These are phyloP conservation scores for Viola pubescens DNA, from an alignment of 441 rosid genomes.

Conservation along the genomic window DNA sequence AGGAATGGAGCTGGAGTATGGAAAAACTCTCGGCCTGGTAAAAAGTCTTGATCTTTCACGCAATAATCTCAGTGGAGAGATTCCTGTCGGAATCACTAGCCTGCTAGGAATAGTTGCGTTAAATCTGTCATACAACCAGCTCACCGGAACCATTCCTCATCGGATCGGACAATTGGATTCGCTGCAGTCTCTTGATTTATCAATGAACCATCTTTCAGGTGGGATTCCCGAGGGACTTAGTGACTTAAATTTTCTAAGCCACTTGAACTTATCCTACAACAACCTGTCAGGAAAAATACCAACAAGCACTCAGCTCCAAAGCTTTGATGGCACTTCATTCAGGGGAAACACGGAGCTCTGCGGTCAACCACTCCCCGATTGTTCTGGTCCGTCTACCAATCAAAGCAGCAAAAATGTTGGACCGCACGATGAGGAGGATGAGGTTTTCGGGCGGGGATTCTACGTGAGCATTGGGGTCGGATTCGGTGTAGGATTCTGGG, in stretches of 20 bases:
- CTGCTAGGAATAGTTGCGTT: background rate
- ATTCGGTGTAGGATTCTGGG: constrained; percentile 8
- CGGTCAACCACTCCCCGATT: constrained; percentile 13
- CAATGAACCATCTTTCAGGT: background rate
- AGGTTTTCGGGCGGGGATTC: background rate
- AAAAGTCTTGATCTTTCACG: constrained; percentile 11
- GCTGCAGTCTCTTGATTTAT: constrained; percentile 9
- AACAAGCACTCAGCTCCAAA: constrained; percentile 6
- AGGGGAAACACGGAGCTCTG: constrained; percentile 15
- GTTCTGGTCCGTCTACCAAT: background rate
- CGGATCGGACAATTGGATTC: background rate
- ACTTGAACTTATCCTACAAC: constrained; percentile 12
- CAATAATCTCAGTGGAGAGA: constrained; percentile 9
- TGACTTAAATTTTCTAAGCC: background rate
- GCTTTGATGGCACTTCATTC: background rate
- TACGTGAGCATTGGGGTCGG: constrained; percentile 3
- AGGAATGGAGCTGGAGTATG: background rate
- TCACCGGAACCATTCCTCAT: constrained; percentile 11
- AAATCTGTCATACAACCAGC: constrained; percentile 12
- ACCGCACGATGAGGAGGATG: background rate
- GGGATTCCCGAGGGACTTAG: background rate
- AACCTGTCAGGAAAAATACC: constrained; percentile 14
- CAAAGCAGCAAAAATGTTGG: background rate
- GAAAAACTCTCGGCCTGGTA: constrained; percentile 3
- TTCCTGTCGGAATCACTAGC: background rate